Evolutionary conservation across 495 filamentous ascomycete species (phyloP).

Genomic region (Penicillium bialowiezense): DNA sequence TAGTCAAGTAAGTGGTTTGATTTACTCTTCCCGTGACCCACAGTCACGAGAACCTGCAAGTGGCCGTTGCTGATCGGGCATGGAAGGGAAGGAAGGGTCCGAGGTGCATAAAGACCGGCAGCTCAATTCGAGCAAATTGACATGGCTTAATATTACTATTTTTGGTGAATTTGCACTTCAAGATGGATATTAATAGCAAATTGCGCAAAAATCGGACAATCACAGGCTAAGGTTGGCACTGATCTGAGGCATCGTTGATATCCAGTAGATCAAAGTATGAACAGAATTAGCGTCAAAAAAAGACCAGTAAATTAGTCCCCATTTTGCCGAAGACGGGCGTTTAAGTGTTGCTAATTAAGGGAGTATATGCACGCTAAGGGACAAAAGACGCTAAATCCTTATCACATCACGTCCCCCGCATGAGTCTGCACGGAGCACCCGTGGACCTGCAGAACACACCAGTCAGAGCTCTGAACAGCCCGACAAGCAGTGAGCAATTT

Average conservation of each 20-base stretch:
- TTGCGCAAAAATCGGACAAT: too few relatives aligned
- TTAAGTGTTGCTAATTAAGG: conserved; percentile 7
- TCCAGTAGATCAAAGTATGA: background rate
- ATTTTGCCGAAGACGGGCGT: background rate
- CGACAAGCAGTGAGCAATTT: background rate
- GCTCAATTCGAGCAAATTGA: too few relatives aligned
- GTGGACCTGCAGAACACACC: background rate
- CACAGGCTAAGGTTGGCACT: too few relatives aligned
- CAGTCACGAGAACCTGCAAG: too few relatives aligned
- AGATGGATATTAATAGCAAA: too few relatives aligned
- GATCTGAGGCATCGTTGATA: background rate
- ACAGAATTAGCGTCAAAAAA: background rate
- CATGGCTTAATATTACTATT: too few relatives aligned
- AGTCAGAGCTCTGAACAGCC: background rate
- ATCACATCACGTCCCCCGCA: background rate
- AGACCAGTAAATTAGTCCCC: background rate
- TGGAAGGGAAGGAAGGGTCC: too few relatives aligned
- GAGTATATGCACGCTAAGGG: background rate
- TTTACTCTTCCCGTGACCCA: too few relatives aligned
- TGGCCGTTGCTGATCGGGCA: too few relatives aligned
- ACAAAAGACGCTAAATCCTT: background rate
- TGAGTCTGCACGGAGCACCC: background rate
- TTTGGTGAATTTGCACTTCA: too few relatives aligned
- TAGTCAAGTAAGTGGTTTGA: too few relatives aligned
- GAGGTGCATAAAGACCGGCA: too few relatives aligned